Percentiles rank a stretch among this genome's conserved stretches.
Conservation (phyloP, 805 yeast genomes). For the Wickerhamiella cacticola region DNA sequence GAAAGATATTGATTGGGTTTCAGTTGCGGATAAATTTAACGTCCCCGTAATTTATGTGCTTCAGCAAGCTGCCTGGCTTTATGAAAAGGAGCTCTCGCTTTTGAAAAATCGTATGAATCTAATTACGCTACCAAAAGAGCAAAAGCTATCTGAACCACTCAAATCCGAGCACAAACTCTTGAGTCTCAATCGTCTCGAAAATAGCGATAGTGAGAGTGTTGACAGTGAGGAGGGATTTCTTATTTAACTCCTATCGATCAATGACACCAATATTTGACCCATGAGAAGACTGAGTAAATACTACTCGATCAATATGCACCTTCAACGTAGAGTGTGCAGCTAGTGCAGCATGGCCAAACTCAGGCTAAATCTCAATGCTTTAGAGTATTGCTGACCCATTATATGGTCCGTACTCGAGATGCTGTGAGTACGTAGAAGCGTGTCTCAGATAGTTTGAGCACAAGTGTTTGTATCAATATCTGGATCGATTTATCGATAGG, state of each 20-base stretch:
- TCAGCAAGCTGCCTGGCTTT: slow-evolving; percentile 35
- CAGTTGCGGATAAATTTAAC: slow-evolving; percentile 29
- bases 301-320: neutral
- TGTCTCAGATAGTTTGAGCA: too few relatives aligned
- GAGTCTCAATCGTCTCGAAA: neutral
- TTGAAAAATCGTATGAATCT: slow-evolving; percentile 28
- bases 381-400: too few relatives aligned
- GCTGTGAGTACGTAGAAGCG: too few relatives aligned
- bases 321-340: too few relatives aligned
- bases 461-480: too few relatives aligned
- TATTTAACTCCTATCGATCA: neutral
- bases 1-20: slow-evolving; percentile 29
- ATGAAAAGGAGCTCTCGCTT: slow-evolving; percentile 31
- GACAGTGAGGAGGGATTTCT: slow-evolving; percentile 11
- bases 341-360: too few relatives aligned
- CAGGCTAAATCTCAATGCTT: too few relatives aligned
- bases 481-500: too few relatives aligned
- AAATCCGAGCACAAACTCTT: slow-evolving; percentile 4
- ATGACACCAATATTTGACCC: too few relatives aligned
- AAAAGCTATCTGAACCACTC: neutral
- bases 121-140: slow-evolving; percentile 13
- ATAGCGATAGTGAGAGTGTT: slow-evolving; percentile 1
- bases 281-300: too few relatives aligned
- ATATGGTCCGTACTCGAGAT: too few relatives aligned
- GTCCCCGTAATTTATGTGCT: slow-evolving; percentile 30